Evolutionary conservation across 257 asterid genomes (phyloP).

Genomic region (Scutellaria barbata): DNA sequence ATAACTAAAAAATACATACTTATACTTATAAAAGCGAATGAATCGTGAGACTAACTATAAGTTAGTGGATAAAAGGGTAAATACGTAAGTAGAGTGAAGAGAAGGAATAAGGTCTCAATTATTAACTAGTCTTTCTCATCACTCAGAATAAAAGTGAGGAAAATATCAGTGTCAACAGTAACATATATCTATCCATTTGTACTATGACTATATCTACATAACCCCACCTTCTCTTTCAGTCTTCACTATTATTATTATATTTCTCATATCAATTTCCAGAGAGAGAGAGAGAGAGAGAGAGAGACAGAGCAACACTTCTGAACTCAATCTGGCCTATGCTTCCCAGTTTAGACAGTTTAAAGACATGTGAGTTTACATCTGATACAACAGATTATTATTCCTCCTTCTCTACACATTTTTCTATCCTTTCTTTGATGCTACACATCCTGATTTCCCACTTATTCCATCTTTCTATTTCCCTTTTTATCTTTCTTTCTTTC

Average conservation of each 20-base stretch:
- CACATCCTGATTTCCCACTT: slow-evolving; percentile 35
- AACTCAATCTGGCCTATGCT: slow-evolving; percentile 12
- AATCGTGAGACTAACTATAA: no score
- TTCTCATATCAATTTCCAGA: no score
- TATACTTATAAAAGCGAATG: no score
- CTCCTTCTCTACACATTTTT: not conserved
- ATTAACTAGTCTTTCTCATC: slow-evolving; percentile 40
- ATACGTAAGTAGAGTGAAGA: not conserved
- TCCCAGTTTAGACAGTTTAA: slow-evolving; percentile 32
- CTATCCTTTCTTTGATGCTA: slow-evolving; percentile 44
- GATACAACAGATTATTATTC: not conserved
- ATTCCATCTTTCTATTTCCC: slow-evolving; percentile 22
- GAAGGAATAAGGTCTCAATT: slow-evolving; percentile 43
- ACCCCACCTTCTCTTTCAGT: slow-evolving; percentile 41
- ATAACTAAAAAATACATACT: no score
- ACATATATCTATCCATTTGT: slow-evolving; percentile 6
- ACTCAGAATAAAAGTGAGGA: slow-evolving; percentile 12
- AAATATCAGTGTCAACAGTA: slow-evolving; percentile 38
- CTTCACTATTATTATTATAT: not conserved
- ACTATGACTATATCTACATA: slow-evolving; percentile 34
- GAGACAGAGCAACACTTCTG: slow-evolving; percentile 41
- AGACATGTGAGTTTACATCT: slow-evolving; percentile 36
- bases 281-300: slow-evolving; percentile 27
- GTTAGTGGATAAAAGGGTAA: no score
- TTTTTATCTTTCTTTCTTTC: not conserved